A percentile compares a stretch with the other conserved stretches of the same genome.
Conservation (phyloP, 495 filamentous ascomycete species). For the Xanthoparmelia taractica region DNA sequence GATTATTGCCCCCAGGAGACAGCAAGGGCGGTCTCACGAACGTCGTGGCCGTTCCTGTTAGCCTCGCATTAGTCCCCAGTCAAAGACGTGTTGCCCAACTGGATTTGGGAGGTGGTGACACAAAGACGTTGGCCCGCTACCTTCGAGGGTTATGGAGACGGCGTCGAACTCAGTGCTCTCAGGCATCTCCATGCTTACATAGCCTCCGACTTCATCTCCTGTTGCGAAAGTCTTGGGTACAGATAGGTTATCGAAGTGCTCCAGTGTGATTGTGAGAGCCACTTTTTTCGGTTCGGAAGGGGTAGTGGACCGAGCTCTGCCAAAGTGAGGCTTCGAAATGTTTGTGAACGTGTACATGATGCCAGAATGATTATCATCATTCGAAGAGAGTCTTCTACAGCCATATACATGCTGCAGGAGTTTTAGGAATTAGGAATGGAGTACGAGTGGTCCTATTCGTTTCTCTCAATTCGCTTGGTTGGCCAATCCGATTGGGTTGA, state of each 20-base stretch:
- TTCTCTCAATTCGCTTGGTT: not conserved
- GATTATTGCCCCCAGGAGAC: not conserved
- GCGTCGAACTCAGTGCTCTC: not conserved
- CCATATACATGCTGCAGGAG: not conserved
- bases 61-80: not conserved
- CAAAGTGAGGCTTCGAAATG: not conserved
- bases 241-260: not conserved
- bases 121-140: not conserved
- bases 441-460: not conserved
- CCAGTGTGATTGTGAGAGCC: not conserved
- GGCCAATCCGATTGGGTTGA: not conserved
- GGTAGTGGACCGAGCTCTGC: not conserved
- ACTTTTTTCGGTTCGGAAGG: not conserved
- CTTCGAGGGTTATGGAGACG: not conserved
- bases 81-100: not conserved
- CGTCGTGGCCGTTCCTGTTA: not conserved
- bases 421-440: not conserved
- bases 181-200: conserved; percentile 2
- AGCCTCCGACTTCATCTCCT: conserved; percentile 1
- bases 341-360: not conserved
- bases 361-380: not conserved
- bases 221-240: not conserved
- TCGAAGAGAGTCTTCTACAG: not conserved
- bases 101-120: not conserved
- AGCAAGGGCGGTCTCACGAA: not conserved